A percentile compares a stretch with the other conserved stretches of the same genome.
These are phyloP conservation scores for Penstemon eatonii DNA, from an alignment of 257 asterid species.

Conservation along the genomic window DNA sequence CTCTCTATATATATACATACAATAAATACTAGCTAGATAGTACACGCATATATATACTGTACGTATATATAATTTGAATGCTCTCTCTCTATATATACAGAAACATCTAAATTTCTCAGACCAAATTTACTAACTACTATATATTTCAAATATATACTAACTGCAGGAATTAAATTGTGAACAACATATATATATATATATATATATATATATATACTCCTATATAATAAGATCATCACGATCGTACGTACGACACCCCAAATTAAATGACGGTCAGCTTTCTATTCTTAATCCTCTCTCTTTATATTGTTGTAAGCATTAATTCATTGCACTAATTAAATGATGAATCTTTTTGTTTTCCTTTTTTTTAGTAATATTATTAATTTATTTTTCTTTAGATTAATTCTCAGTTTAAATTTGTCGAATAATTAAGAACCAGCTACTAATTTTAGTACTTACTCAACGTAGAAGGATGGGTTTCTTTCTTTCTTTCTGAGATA, in stretches of 20 bases:
- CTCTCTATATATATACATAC: constrained; percentile 18
- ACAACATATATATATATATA: neutral
- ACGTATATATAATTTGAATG: neutral
- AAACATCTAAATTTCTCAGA: neutral
- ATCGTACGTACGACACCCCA: too few relatives aligned
- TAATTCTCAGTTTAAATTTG: neutral
- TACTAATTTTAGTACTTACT: neutral
- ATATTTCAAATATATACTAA: neutral
- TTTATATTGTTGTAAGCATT: neutral
- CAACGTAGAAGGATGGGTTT: neutral
- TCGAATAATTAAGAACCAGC: neutral
- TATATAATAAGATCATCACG: too few relatives aligned
- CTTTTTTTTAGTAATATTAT: neutral
- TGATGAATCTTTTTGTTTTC: too few relatives aligned
- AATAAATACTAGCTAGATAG: too few relatives aligned
- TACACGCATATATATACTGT: neutral
- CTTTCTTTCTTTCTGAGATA: neutral
- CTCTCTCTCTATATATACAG: too few relatives aligned
- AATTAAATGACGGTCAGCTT: constrained; percentile 40
- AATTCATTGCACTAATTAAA: neutral
- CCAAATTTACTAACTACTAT: neutral
- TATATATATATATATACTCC: too few relatives aligned
- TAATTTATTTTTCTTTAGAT: neutral
- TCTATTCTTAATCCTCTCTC: neutral
- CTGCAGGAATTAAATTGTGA: constrained; percentile 13